A percentile compares a stretch with the other conserved stretches of the same genome.
Conservation (phyloP, 2,329 filamentous ascomycete species). For the Aspergillus brasiliensis region DNA sequence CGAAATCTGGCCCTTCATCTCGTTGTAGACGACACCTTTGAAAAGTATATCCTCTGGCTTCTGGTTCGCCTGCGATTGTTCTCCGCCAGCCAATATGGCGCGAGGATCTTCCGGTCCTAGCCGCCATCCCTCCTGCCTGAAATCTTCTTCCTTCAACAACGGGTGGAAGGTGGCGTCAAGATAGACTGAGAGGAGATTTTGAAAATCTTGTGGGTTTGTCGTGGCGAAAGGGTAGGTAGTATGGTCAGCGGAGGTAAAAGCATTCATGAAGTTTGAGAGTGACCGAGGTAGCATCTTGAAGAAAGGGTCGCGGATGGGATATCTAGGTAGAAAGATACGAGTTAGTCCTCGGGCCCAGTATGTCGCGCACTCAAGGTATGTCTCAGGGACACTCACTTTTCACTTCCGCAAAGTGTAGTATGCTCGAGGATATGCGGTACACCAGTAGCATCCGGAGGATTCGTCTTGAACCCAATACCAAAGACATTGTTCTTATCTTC, state of each 20-base stretch:
- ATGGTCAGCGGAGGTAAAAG: constrained; percentile 93
- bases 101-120: constrained; percentile 87
- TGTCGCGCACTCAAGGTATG: neutral
- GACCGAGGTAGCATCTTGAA: constrained; percentile 99
- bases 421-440: constrained; percentile 97
- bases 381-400: constrained; percentile 67
- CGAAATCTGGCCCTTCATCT: constrained; percentile 99
- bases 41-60: constrained; percentile 50
- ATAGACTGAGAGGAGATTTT: constrained; percentile 95
- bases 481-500: constrained; percentile 99
- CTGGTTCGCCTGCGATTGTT: constrained; percentile 26
- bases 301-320: constrained; percentile 97
- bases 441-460: constrained; percentile 93
- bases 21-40: constrained; percentile 65
- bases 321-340: constrained; percentile 54
- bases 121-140: constrained; percentile 95
- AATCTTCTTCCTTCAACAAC: constrained; percentile 85
- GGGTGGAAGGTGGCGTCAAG: constrained; percentile 92
- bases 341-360: constrained; percentile 14
- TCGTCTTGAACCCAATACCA: constrained; percentile 98
- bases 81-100: constrained; percentile 50
- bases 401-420: constrained; percentile 91
- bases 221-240: constrained; percentile 98
- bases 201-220: constrained; percentile 92
- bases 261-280: constrained; percentile 99